Percentiles rank a stretch among this genome's conserved stretches.
phyloP scores from a whole-genome alignment of 2,329 filamentous ascomycete genomes.

The Apiospora kogelbergensis region DNA sequence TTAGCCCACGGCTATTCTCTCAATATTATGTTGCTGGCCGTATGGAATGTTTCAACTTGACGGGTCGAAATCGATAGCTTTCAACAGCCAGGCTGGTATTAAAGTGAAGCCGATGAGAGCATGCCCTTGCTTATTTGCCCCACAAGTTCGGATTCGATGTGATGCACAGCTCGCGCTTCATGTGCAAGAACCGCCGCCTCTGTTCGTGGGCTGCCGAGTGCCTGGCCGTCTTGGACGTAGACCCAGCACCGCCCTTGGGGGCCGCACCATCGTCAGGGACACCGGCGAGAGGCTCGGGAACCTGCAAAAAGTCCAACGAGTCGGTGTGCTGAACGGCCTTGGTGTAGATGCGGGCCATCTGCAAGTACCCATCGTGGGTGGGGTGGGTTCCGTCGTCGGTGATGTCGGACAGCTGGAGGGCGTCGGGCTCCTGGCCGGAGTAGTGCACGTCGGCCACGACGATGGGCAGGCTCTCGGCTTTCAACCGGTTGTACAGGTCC shows the following conservation, averaged over 20 bases:
- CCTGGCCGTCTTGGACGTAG: background rate
- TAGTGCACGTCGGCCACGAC: slow-evolving; percentile 1
- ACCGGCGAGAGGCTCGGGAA: background rate
- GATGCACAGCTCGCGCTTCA: background rate
- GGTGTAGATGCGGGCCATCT: slow-evolving; percentile 10
- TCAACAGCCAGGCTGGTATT: too few relatives aligned
- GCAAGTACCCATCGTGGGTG: background rate
- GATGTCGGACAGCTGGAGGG: slow-evolving; percentile 2
- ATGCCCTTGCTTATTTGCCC: background rate
- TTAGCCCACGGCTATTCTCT: too few relatives aligned
- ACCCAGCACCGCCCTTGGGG: background rate
- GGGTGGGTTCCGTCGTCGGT: slow-evolving; percentile 11
- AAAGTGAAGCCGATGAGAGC: too few relatives aligned
- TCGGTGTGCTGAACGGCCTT: slow-evolving; percentile 5
- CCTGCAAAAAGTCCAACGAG: background rate
- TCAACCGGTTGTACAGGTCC: background rate
- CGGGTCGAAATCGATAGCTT: too few relatives aligned
- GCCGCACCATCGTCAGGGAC: slow-evolving; percentile 17
- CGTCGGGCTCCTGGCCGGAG: background rate
- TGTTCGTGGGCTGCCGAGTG: background rate
- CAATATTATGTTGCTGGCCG: too few relatives aligned
- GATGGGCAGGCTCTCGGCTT: slow-evolving; percentile 11
- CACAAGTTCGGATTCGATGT: background rate
- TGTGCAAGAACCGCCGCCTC: background rate
- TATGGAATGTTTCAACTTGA: too few relatives aligned